Base-by-base conservation (phyloP, 805 yeast genomes). In the Peterozyma xylosa region DNA sequence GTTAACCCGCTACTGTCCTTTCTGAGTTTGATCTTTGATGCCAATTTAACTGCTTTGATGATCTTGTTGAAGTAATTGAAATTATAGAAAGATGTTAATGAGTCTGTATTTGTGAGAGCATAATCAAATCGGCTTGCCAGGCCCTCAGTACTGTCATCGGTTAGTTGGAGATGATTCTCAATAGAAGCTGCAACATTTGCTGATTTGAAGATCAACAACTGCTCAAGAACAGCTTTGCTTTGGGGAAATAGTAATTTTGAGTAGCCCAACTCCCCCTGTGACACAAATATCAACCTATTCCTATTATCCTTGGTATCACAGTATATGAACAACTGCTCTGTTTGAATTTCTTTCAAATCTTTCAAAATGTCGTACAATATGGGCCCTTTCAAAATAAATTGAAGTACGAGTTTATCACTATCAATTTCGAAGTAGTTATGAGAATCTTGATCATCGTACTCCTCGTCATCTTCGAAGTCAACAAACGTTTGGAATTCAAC, bases 221-320 rank as follows among this genome's bases (percentile, higher is more conserved):
- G 78, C 48, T 84, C 91, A 30, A 88, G 58, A 11, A 79, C 74
- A 2, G 78, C 66, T 51, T 73, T 70, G 39, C 76, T 84, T 47
- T 71, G 73, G 0, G 95, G 95, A 39, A 82, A 70, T 9, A 73
- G 69, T 16, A 86, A 65, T 53, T 82, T 80, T 35, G 86, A 79
- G 42, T 71, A 67, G 0, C 95, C 96, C 38, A 86, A 70, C n/a
- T 80, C 84, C 10, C 91, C 86, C 35, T 70, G 72, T 0, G 93
- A 82, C 5, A 84, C 73, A 42, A 88, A 71, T 21, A 72, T 66
- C 38, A 82, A 59, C 49, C 67, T 70, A 33, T 71, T 66, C 5
- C 59, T 50, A 18, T 53, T 45, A 17, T 48, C 54, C 7, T 49
- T 51, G 6, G 63, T 56, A 11, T 67, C 62, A 7, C 71, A 73